Evolutionary conservation across 768 basidiomycete genomes (phyloP).

Genomic region (Termitomyces sp.): DNA sequence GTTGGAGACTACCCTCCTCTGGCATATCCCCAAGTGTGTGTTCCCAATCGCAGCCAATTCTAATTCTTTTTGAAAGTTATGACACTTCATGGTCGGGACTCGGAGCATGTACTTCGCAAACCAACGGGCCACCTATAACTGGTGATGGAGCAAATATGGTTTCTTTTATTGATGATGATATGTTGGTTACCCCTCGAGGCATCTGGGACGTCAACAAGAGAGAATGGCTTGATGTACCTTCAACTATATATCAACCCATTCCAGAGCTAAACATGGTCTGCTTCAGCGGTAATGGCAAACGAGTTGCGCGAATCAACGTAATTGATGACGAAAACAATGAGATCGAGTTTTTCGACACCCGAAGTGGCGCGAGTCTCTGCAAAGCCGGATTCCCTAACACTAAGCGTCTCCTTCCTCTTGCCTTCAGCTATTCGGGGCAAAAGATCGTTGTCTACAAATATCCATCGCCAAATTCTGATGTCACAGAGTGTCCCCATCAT

Average conservation of each 20-base stretch:
- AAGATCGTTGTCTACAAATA: background rate
- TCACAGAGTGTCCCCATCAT: background rate
- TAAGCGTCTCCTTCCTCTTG: background rate
- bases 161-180: background rate
- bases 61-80: background rate
- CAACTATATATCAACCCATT: background rate
- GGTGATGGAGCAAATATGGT: background rate
- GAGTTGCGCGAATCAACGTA: background rate
- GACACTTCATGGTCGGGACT: background rate
- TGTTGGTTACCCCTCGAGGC: conserved; percentile 1
- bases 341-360: conserved; percentile 1
- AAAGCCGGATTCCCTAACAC: background rate
- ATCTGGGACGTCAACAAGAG: conserved; percentile 4
- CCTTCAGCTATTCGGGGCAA: conserved; percentile 4
- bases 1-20: background rate
- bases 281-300: conserved; percentile 7
- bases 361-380: background rate
- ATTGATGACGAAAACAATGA: background rate
- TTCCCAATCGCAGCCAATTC: background rate
- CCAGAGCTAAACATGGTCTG: background rate
- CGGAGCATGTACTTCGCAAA: background rate
- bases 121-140: background rate
- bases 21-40: background rate
- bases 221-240: background rate
- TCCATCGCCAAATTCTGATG: background rate